These are phyloP conservation scores for Huntiella decipiens DNA, from an alignment of 2,329 filamentous ascomycete genomes.

Conservation along the genomic window DNA sequence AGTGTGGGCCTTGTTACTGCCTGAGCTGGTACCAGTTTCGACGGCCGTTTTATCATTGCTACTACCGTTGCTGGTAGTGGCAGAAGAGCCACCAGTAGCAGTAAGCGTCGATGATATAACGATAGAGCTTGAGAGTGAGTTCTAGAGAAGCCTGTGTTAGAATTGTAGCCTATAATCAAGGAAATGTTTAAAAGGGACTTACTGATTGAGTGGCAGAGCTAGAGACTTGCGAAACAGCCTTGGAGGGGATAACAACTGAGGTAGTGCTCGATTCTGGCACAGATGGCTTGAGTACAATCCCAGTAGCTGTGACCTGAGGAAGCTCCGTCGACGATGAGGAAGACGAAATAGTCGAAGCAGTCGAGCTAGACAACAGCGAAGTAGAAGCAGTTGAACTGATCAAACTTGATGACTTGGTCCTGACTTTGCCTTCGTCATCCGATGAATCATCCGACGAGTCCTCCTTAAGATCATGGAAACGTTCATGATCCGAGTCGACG, in stretches of 20 bases:
- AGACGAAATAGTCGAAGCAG: background rate
- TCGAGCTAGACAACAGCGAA: background rate
- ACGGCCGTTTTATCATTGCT: background rate
- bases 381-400: no score
- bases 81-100: background rate
- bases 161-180: background rate
- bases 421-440: no score
- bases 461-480: background rate
- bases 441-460: background rate
- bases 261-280: background rate
- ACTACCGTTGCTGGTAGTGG: background rate
- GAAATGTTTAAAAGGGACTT: background rate
- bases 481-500: background rate
- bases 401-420: no score
- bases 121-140: conserved; percentile 4
- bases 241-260: background rate
- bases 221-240: conserved; percentile 1
- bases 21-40: background rate
- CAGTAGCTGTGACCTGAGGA: background rate
- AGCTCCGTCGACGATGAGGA: background rate
- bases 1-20: no score
- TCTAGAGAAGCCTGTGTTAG: no score
- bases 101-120: background rate
- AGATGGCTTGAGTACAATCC: background rate
- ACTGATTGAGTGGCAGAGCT: conserved; percentile 3